These are phyloP conservation scores for Trichoderma asperelloides DNA, from an alignment of 495 filamentous ascomycete species.

Conservation along the genomic window DNA sequence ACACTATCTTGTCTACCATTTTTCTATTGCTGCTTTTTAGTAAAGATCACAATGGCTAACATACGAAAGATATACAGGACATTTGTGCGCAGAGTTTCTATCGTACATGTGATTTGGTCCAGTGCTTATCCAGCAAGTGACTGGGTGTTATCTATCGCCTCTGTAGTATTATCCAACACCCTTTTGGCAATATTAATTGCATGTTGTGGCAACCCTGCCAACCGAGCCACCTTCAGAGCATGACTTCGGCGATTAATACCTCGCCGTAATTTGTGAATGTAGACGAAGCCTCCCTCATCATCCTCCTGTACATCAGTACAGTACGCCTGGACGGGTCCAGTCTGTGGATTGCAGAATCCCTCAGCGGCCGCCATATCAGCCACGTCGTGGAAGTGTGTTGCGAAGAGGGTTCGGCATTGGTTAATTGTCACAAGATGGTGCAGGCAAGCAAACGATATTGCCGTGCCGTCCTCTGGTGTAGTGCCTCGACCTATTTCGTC, in stretches of 20 bases:
- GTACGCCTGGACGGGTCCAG: slow-evolving; percentile 63
- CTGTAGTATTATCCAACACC: slow-evolving; percentile 23
- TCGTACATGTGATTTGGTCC: background rate
- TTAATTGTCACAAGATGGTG: slow-evolving; percentile 72
- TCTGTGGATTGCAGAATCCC: slow-evolving; percentile 23
- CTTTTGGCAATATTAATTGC: slow-evolving; percentile 48
- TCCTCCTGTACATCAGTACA: slow-evolving; percentile 83
- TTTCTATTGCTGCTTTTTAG: slow-evolving; percentile 11
- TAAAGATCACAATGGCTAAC: slow-evolving; percentile 26
- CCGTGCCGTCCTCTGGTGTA: slow-evolving; percentile 81
- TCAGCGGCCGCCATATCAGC: slow-evolving; percentile 54
- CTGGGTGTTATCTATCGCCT: slow-evolving; percentile 1
- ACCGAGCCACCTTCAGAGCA: slow-evolving; percentile 80
- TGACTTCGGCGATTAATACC: slow-evolving; percentile 84
- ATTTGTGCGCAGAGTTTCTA: background rate
- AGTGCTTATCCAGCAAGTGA: background rate
- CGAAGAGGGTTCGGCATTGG: slow-evolving; percentile 74
- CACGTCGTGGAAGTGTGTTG: slow-evolving; percentile 86
- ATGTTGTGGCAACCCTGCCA: slow-evolving; percentile 66
- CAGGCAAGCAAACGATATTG: slow-evolving; percentile 80
- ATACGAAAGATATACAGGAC: slow-evolving; percentile 1
- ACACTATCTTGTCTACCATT: slow-evolving; percentile 11
- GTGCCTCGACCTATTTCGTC: slow-evolving; percentile 94
- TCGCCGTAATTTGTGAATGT: slow-evolving; percentile 68
- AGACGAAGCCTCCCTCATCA: slow-evolving; percentile 61